Evolutionary conservation across 2,329 filamentous ascomycete genomes (phyloP), one percentile per base, ranked within the genome.

Genomic region (Gaeumannomyces sp.): DNA sequence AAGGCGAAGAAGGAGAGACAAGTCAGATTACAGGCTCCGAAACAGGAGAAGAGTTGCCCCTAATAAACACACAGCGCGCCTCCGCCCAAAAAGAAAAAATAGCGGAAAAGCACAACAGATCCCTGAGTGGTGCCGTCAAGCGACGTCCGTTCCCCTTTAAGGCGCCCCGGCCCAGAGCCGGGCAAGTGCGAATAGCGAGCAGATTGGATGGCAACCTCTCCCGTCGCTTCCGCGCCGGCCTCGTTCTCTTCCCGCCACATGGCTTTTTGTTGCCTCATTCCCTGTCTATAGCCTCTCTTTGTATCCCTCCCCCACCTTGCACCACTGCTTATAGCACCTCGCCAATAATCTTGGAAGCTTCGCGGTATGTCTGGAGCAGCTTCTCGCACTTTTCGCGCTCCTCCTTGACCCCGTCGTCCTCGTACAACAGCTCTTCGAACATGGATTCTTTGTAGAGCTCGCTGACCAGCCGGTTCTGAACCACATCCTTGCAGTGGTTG

Each of bases 401-500:
- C 68, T 70, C 93, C 84, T 98, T 97, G 75, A 99, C 94, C 28
- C 88, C 92, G 74, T 99, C 95, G 73, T 99, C 95, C 77, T 99
- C 95, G 77, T 99, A 98, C 56, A 99, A 82, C 64, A 99, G 84
- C 75, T 99, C 94, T 71, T 93, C 88, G 72, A 98, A 98, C 45
- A 97, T 80, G 45, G 87, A 79, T 76, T 98, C 95, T 78, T 92
- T 94, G 83, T 99, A 99, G 62, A 99, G 83, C 76, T 97, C 92
- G 75, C 91, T 97, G 65, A 99, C 95, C 8, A 99, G 87, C 60
- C 95, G 86, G 78, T 99, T 99, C 78, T 99, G 95, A 38, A 99
- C 93, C 16, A 94, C 94, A 70, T 99, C 95, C 77, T 98, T 97
- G 79, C 92, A 96, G 81, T 97, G 92, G 78, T 99, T 99, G 74